Evolutionary conservation across 192 early-diverging fungal species (phyloP).

Genomic region (Mortierella claussenii): DNA sequence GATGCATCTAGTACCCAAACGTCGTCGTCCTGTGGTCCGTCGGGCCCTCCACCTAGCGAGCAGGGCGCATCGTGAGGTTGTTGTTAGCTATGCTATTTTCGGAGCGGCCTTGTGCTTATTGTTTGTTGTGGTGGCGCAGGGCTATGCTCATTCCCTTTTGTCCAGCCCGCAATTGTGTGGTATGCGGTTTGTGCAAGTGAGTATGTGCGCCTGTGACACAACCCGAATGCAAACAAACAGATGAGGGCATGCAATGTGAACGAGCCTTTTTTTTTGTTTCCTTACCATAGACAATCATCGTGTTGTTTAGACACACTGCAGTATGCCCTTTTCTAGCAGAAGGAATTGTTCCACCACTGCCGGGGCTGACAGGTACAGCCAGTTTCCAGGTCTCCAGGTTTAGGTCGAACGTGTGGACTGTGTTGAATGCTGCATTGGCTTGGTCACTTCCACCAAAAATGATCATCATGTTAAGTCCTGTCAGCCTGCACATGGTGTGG

Average conservation of each 20-base stretch:
- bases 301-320: constrained; percentile 71
- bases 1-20: constrained; percentile 62
- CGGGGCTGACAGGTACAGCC: constrained; percentile 35
- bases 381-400: constrained; percentile 65
- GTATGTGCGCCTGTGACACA: constrained; percentile 4
- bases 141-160: too few relatives aligned
- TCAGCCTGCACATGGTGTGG: constrained; percentile 65
- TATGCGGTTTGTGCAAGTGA: neutral
- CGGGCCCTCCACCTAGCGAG: constrained; percentile 60
- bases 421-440: constrained; percentile 58
- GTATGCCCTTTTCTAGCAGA: constrained; percentile 70
- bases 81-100: too few relatives aligned
- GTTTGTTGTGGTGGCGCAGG: too few relatives aligned
- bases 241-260: neutral
- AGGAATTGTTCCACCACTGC: constrained; percentile 56
- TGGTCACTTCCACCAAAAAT: constrained; percentile 75
- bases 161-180: too few relatives aligned
- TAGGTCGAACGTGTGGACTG: constrained; percentile 62
- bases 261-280: neutral
- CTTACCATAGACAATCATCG: constrained; percentile 77
- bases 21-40: constrained; percentile 57
- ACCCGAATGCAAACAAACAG: neutral
- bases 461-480: constrained; percentile 63
- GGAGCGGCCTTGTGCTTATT: too few relatives aligned
- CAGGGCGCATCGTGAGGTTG: too few relatives aligned